Conservation (phyloP, 345 rosid species). For the Euphorbia pulcherrima region DNA sequence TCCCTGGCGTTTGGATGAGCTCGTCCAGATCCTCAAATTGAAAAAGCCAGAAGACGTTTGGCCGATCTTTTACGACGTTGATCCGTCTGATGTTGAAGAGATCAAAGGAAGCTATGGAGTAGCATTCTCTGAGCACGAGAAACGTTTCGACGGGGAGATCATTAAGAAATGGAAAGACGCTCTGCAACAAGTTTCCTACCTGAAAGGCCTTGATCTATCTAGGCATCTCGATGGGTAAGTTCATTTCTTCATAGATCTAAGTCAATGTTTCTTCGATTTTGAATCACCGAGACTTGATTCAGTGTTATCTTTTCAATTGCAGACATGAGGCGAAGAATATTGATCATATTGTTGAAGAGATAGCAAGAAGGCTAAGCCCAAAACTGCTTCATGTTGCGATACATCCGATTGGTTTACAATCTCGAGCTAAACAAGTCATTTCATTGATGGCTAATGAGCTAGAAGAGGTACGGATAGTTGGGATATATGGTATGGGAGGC, state of each 20-base stretch:
- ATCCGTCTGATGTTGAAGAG: slow-evolving; percentile 14
- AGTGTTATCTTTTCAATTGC: neutral
- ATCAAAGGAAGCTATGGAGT: neutral
- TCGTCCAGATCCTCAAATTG: slow-evolving; percentile 1
- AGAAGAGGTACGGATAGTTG: slow-evolving; percentile 16
- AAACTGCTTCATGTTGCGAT: slow-evolving; percentile 2
- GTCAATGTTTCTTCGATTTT: too few relatives aligned
- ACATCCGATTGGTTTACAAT: slow-evolving; percentile 1
- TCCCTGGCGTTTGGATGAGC: slow-evolving; percentile 10
- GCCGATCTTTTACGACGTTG: slow-evolving; percentile 14
- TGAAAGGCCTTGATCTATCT: neutral
- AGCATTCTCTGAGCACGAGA: slow-evolving; percentile 1
- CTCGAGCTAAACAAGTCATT: neutral
- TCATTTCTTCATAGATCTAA: too few relatives aligned
- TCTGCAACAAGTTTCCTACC: neutral
- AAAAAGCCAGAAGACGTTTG: neutral
- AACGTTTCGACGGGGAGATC: neutral
- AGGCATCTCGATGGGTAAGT: slow-evolving; percentile 5
- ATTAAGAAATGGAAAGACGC: slow-evolving; percentile 13
- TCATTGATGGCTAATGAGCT: neutral
- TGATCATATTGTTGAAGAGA: slow-evolving; percentile 6
- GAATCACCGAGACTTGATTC: too few relatives aligned
- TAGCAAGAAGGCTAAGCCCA: neutral
- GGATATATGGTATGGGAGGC: slow-evolving; percentile 26
- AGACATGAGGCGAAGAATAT: neutral